phyloP scores from a whole-genome alignment of 345 rosid species.

The Citrus maxima region DNA sequence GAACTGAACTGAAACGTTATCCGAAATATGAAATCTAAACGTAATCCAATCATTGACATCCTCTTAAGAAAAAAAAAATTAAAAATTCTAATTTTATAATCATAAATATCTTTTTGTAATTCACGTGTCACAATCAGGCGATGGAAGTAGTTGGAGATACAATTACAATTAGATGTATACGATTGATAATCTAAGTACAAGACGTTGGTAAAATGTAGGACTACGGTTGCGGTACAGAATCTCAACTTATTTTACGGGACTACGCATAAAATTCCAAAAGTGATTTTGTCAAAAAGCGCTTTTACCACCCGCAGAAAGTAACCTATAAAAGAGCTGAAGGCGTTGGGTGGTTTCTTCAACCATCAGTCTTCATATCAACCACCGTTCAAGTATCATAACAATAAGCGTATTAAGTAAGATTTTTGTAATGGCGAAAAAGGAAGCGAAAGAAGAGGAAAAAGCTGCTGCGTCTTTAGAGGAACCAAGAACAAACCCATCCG shows the following conservation, averaged over 20 bases:
- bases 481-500: conserved; percentile 8
- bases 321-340: neutral
- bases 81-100: too few relatives aligned
- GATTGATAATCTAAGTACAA: neutral
- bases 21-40: neutral
- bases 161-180: neutral
- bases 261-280: neutral
- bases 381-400: neutral
- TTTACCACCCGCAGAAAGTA: neutral
- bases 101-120: too few relatives aligned
- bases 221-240: neutral
- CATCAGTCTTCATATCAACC: neutral
- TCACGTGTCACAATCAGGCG: neutral
- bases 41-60: neutral
- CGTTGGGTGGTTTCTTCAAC: neutral
- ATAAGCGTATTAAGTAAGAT: neutral
- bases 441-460: conserved; percentile 29
- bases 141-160: neutral
- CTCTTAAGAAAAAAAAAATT: too few relatives aligned
- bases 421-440: conserved; percentile 24
- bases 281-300: neutral
- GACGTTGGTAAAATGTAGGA: neutral
- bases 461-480: conserved; percentile 16
- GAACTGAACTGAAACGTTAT: too few relatives aligned
- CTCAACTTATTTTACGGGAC: neutral